phyloP scores from a whole-genome alignment of 2,329 filamentous ascomycete species.

The Macroventuria anomochaeta region DNA sequence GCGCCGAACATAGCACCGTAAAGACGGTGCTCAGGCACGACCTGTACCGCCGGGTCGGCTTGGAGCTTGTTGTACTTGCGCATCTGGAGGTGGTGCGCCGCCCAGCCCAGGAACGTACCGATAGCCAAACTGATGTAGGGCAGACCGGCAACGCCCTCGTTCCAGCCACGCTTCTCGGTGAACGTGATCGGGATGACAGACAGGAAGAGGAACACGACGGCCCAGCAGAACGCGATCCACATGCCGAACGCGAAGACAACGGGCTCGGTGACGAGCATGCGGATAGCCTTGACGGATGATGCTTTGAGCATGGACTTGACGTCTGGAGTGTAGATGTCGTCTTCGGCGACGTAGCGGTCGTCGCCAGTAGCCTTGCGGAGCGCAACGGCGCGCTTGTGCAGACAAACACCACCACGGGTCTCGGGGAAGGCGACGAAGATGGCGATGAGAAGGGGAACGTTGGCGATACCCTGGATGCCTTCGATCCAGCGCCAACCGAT shows the following conservation, averaged over 20 bases:
- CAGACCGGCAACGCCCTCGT: slow-evolving; percentile 57
- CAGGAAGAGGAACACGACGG: slow-evolving; percentile 62
- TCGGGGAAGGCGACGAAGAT: slow-evolving; percentile 41
- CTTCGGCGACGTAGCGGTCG: slow-evolving; percentile 58
- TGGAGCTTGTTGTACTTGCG: slow-evolving; percentile 56
- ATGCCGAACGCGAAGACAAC: slow-evolving; percentile 59
- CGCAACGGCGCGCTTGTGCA: slow-evolving; percentile 58
- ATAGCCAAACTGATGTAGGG: slow-evolving; percentile 61
- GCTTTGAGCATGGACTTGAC: slow-evolving; percentile 56
- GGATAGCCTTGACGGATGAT: slow-evolving; percentile 60
- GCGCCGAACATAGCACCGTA: slow-evolving; percentile 43
- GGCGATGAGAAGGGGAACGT: slow-evolving; percentile 56
- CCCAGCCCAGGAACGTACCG: slow-evolving; percentile 58
- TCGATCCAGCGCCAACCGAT: slow-evolving; percentile 63
- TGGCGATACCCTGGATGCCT: slow-evolving; percentile 60
- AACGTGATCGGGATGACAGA: slow-evolving; percentile 49
- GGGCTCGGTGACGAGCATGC: slow-evolving; percentile 58
- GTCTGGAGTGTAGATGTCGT: slow-evolving; percentile 59
- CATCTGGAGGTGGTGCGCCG: slow-evolving; percentile 59
- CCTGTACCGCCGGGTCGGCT: slow-evolving; percentile 43
- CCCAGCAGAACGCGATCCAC: slow-evolving; percentile 62
- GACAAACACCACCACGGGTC: slow-evolving; percentile 56
- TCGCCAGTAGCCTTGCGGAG: slow-evolving; percentile 58
- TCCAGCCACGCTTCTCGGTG: slow-evolving; percentile 60
- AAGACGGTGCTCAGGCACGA: slow-evolving; percentile 47